Evolutionary conservation across 2,329 filamentous ascomycete species (phyloP).

Genomic region (Clonostachys sp.): DNA sequence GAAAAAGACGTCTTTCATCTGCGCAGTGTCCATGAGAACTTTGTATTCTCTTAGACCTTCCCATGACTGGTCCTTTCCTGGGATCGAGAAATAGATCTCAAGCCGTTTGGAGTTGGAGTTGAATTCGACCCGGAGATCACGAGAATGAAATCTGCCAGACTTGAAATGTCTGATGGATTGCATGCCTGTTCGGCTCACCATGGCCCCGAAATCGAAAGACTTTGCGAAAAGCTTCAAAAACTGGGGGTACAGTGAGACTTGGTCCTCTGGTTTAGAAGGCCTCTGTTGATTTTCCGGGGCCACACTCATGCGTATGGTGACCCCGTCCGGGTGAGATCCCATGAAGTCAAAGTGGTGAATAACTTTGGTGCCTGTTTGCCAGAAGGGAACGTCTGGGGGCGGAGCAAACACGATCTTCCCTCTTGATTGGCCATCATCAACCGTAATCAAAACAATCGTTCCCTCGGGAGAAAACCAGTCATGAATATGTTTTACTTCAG

Average conservation of each 20-base stretch:
- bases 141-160: neutral
- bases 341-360: too few relatives aligned
- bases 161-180: neutral
- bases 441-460: neutral
- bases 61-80: slow-evolving; percentile 4
- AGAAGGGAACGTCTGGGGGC: too few relatives aligned
- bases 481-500: neutral
- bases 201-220: slow-evolving; percentile 57
- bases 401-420: too few relatives aligned
- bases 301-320: too few relatives aligned
- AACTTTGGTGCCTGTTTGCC: too few relatives aligned
- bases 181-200: slow-evolving; percentile 47
- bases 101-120: slow-evolving; percentile 20
- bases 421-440: too few relatives aligned
- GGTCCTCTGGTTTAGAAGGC: too few relatives aligned
- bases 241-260: too few relatives aligned
- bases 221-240: neutral
- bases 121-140: slow-evolving; percentile 18
- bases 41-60: slow-evolving; percentile 25
- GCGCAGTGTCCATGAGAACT: slow-evolving; percentile 35
- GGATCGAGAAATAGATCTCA: slow-evolving; percentile 20
- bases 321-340: too few relatives aligned
- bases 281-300: too few relatives aligned
- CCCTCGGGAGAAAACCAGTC: neutral
- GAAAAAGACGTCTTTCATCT: slow-evolving; percentile 38